Conservation (phyloP, 1,284 basidiomycete genomes). For the Rhodotorula sp. region DNA sequence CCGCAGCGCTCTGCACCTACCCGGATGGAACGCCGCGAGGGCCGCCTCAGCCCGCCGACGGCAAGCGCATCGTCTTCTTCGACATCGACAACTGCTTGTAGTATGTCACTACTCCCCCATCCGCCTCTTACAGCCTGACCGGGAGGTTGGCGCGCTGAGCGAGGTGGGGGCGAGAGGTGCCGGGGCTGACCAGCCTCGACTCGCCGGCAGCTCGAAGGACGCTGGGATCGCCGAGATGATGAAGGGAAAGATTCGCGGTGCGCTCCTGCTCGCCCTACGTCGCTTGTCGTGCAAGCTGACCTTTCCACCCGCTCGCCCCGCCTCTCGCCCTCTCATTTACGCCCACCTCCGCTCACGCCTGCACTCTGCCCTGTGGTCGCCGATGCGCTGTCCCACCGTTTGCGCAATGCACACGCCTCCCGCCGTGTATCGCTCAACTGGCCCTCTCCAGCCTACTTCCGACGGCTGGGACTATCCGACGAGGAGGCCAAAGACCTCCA, state of each 20-base stretch:
- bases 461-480: conserved; percentile 47
- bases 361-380: no score
- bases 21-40: conserved; percentile 1
- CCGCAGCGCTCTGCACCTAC: conserved; percentile 1
- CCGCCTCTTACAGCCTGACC: no score
- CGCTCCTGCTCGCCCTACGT: not conserved
- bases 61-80: conserved; percentile 31
- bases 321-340: not conserved
- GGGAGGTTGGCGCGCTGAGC: not conserved
- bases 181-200: not conserved
- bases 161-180: not conserved
- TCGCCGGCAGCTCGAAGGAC: conserved; percentile 30
- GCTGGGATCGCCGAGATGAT: conserved; percentile 37
- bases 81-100: conserved; percentile 44
- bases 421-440: no score
- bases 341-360: no score
- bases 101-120: not conserved
- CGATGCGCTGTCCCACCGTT: no score
- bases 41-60: conserved; percentile 4
- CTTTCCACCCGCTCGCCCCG: not conserved
- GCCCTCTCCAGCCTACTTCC: conserved; percentile 47
- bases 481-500: conserved; percentile 51
- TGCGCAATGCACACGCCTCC: no score
- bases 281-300: not conserved
- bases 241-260: conserved; percentile 37